Evolutionary conservation across 805 yeast genomes (phyloP), one percentile per base, ranked within the genome.

Genomic region (Yamadazyma scolyti): DNA sequence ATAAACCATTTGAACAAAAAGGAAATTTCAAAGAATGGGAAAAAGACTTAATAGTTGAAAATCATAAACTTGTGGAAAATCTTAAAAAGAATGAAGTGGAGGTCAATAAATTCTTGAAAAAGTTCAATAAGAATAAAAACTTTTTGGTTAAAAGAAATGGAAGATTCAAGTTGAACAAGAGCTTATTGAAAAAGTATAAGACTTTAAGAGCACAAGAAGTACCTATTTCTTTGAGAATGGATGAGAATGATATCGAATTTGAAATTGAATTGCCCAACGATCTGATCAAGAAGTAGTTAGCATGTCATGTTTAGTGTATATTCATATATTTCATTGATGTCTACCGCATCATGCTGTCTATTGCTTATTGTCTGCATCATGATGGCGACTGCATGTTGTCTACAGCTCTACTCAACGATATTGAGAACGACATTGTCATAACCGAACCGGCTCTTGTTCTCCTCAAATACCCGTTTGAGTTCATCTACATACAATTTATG

Each of bases 401-500:
- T n/a, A n/a, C n/a, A n/a, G n/a, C 16, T 11, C 27, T 27, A 38
- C 24, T 72, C 76, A 14, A 62, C 66, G 20, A 74, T 71, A 18
- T 52, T 52, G 40, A 74, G 52, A 27, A 63, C 68, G 22, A 70
- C 74, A 41, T 72, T 74, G 23, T 66, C 72, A 40, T 68, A 61
- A 1, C 73, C 68, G 42, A 54, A 87, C 35, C 65, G 62, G 2
- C 60, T 66, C 52, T 79, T 85, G 50, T 88, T 73, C 4, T 74
- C 79, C 22, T 81, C 75, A 56, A 77, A 90, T 2, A 88, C 63
- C 39, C 71, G 62, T 39, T 67, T 56, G 43, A 89, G 56, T 37
- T 78, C 84, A 5, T 74, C 68, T 8, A 82, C 70, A 50, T 93
- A 93, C 16, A 78, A 44, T 10, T 58, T 61, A 56, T 90, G 98